Base-by-base conservation (phyloP, 164 flowering plant species). In the Kalanchoe fedtschenkoi region DNA sequence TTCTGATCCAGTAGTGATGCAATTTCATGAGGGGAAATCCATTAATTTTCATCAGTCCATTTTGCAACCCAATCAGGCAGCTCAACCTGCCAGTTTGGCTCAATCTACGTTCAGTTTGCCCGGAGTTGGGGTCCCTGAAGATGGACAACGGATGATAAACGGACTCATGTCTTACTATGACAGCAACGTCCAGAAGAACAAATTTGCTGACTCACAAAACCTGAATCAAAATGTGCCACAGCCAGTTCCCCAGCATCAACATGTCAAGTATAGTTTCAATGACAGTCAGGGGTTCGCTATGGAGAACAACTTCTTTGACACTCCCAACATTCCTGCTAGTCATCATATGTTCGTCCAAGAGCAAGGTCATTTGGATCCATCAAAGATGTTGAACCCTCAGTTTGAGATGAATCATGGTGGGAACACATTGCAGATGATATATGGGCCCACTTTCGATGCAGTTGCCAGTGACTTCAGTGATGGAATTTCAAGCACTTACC, bases 121-220 rank as follows among this genome's bases (percentile, higher is more conserved):
- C 8, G 32, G 56, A 16, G 56, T 33, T 38, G 43, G 30, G 19
- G 65, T 47, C 7, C 58, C 30, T 13, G 65, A 62, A 62, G 65
- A 62, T 62, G 65, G 65, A n/a, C 65, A 34, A 34, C 30, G 38
- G n/a, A 46, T 34, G 58, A 62, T 62, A 4, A 62, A 28, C 22
- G 65, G 37, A 16, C 65, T 62, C 5, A 46, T 46, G 65, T 46
- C 58, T 2, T 47, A 6, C 28, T 61, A 61, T 24, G 51, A 61
- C 5, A 41, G 14, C 5, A 28, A 41, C 17, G 46, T 61, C 11
- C 53, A 61, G 16, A 15, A 30, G 14, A 26, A 26, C 30, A 62
- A 62, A 11, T 21, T 60, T 60, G 15, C 39, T 21, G 34, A 35
- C 29, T 24, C 44, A 34, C n/a, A 60, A 6, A 43, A 24, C 44